Conservation (phyloP, 106 monocot genomes). For the Narthecium ossifragum region DNA sequence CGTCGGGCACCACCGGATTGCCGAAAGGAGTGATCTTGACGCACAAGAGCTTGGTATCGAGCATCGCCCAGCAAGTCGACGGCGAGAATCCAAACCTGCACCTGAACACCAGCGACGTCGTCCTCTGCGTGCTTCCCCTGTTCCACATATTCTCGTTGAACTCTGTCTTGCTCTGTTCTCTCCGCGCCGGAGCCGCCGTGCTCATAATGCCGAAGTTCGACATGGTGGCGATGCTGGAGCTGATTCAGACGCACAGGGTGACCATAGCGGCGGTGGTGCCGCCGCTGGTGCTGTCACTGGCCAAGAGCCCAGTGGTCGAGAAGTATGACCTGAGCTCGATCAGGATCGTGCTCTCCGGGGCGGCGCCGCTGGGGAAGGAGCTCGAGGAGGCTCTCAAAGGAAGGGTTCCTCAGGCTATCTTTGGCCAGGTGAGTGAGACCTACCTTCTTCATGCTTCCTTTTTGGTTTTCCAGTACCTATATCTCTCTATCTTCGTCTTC, state of each 20-base stretch:
- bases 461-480: background rate
- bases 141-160: conserved; percentile 91
- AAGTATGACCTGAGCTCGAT: conserved; percentile 67
- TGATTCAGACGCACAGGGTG: conserved; percentile 51
- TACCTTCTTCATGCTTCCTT: background rate
- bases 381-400: conserved; percentile 48
- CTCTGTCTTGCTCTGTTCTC: conserved; percentile 73
- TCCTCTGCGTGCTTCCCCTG: conserved; percentile 87
- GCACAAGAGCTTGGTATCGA: conserved; percentile 53
- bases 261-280: conserved; percentile 87
- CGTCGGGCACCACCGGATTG: conserved; percentile 88
- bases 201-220: conserved; percentile 83
- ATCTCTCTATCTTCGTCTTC: background rate
- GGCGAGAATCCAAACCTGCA: conserved; percentile 88
- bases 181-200: conserved; percentile 75
- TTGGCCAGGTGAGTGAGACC: conserved; percentile 60
- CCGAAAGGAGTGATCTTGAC: conserved; percentile 89
- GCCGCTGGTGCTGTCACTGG: conserved; percentile 79
- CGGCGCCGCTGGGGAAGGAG: conserved; percentile 89
- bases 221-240: conserved; percentile 49
- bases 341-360: conserved; percentile 74
- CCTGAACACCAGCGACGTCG: conserved; percentile 49
- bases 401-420: conserved; percentile 68
- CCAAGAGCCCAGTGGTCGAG: conserved; percentile 68
- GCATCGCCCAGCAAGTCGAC: conserved; percentile 87